Evolutionary conservation across 1,139 yeast species (phyloP).

Genomic region (Ashbya aceris): DNA sequence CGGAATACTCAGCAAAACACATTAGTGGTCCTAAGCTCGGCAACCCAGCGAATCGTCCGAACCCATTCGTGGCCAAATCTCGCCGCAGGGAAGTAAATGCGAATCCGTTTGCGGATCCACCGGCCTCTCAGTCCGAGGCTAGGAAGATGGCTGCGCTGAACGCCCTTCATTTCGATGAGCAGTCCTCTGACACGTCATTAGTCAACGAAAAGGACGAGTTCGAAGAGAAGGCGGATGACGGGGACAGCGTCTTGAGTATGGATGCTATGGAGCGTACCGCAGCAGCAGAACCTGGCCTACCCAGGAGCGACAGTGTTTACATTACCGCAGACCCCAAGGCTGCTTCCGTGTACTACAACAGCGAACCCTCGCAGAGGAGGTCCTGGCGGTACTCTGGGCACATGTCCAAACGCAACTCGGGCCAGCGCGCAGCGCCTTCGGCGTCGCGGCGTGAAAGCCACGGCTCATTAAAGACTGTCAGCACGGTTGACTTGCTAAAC

Average conservation of each 20-base stretch:
- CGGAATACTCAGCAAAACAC: constrained; percentile 28
- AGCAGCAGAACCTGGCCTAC: background rate
- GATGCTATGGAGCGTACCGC: background rate
- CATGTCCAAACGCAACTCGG: constrained; percentile 21
- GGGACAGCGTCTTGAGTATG: background rate
- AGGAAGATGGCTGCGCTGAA: constrained; percentile 42
- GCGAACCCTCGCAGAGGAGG: constrained; percentile 34
- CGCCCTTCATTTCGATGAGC: constrained; percentile 43
- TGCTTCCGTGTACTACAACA: constrained; percentile 25
- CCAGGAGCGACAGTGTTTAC: background rate
- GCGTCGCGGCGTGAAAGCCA: constrained; percentile 44
- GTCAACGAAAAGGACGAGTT: background rate
- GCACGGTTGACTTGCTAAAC: constrained; percentile 74
- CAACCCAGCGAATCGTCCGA: constrained; percentile 37
- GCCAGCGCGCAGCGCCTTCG: constrained; percentile 32
- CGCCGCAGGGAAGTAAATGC: constrained; percentile 11
- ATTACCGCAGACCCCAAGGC: constrained; percentile 18
- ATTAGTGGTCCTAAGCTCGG: constrained; percentile 33
- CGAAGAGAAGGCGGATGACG: background rate
- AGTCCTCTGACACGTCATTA: background rate
- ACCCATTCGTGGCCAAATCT: constrained; percentile 13
- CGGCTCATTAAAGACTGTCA: constrained; percentile 72
- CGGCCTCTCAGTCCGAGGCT: constrained; percentile 27
- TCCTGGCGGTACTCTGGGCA: constrained; percentile 64
- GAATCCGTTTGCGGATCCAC: constrained; percentile 30